Evolutionary conservation across 441 rosid species (phyloP), one percentile per base, ranked within the genome.

Genomic region (Pelargonium citronellum): DNA sequence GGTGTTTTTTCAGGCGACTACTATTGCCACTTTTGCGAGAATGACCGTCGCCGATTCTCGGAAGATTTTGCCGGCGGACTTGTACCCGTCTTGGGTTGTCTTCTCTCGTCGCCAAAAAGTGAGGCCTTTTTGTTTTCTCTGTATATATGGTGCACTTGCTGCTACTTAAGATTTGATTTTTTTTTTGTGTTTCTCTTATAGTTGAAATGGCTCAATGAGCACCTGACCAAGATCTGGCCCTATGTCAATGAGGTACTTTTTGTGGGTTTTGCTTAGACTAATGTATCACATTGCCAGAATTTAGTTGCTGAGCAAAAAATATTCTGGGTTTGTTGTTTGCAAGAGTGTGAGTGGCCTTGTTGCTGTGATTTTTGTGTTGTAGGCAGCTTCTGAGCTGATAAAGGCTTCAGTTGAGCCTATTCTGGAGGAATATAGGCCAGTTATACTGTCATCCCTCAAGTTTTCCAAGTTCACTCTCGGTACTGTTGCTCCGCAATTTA

Each of bases 371-470:
- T 47, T 69, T 13, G 64, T 67, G 64, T 16, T 73, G 65, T 78
- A 95, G 98, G 98, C 98, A 66, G 97, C 99, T 66, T 95, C 98
- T 69, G 96, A 92, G 66, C 86, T 90, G 76, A 95, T 95, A 75
- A 87, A 77, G 78, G 82, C 86, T 70, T 87, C 89, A 0, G 97
- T 91, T 34, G 99, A 91, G 87, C 99, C 99, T 24, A 69, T 91
- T 75, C 93, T 95, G 9, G 96, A 90, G 77, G 91, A 91, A 71
- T 87, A 95, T 70, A 85, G 89, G 72, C 99, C 97, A 16, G 75
- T 85, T 43, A 61, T 91, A 49, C 65, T 95, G 30, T 82, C 94
- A 0, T 91, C 99, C 61, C 82, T 95, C 34, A 91, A 84, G 58
- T 91, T 95, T 76, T 95, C 99, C 72, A 90, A 82, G 83, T 84